Base-by-base conservation (phyloP, 2,329 filamentous ascomycete genomes). In the Cryphonectria radicalis region DNA sequence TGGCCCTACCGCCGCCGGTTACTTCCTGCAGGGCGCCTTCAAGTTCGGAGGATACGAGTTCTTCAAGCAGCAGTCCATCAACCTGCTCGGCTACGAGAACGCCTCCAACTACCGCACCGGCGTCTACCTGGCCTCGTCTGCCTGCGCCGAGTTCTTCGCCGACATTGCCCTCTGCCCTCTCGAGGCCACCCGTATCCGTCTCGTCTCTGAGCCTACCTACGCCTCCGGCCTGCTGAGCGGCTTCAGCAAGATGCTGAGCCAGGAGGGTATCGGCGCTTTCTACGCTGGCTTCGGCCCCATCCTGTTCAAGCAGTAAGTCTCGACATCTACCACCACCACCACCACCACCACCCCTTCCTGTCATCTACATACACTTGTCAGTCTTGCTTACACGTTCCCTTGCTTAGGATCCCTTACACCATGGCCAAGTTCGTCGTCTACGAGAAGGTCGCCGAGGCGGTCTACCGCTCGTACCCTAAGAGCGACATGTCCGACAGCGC, bases 31-130 rank as follows among this genome's bases (percentile, higher is more conserved):
- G 87, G 93, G 94, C 81, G 92, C 93, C 78, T 91, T 96, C 89
- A 97, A 97, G 87, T 96, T 96, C 83, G 94, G 94, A 83, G 94
- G 94, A 82, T 97, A 97, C 84, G 94, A 97, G 86, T 91, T 97
- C 86, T 97, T 97, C 92, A 97, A 97, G 91, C 90, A 95, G 87
- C 92, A 96, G 85, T 89, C 86, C 81, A 96, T 97, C 84, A 92
- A 93, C 87, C 74, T 87, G 74, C 84, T 97, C 79, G 94, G 94
- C 80, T 90, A 91, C 81, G 92, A 95, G 84, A 89, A 86, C 75
- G 93, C 93, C 77, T 87, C 87, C 78, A 88, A 93, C 83, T 93
- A 95, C 90, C 89, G 92, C 78, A 94, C 92, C 74, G 90, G 89
- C 76, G 90, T 95, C 84, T 95, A 95, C 88, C 89, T 94, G 76